A percentile compares a stretch with the other conserved stretches of the same genome.
Evolutionary conservation across 345 rosid species (phyloP).

Genomic region (Combretum micranthum): DNA sequence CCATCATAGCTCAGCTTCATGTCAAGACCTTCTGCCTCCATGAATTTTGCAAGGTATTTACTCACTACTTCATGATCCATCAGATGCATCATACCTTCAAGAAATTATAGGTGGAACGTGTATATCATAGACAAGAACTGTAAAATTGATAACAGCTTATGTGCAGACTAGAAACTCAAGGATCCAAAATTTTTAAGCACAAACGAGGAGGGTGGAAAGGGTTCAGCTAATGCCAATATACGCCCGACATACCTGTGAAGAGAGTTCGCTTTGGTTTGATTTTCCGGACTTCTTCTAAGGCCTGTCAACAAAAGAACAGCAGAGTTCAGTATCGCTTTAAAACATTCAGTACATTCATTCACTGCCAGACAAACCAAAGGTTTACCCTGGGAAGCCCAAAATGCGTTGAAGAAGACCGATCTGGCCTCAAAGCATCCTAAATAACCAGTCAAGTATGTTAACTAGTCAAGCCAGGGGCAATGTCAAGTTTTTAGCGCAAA

Average conservation of each 20-base stretch:
- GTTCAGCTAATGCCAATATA: not conserved
- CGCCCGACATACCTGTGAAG: constrained; percentile 52
- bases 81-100: constrained; percentile 87
- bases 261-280: constrained; percentile 81
- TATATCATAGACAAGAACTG: too few species aligned
- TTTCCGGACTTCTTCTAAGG: constrained; percentile 76
- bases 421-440: constrained; percentile 87
- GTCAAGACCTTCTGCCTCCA: constrained; percentile 65
- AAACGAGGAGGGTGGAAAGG: not conserved
- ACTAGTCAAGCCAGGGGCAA: too few species aligned
- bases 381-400: constrained; percentile 90
- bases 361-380: not conserved
- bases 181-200: too few species aligned
- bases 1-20: constrained; percentile 83
- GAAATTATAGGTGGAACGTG: not conserved
- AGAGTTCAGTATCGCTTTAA: not conserved
- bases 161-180: too few species aligned
- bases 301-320: constrained; percentile 27
- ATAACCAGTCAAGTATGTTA: constrained; percentile 7
- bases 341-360: not conserved
- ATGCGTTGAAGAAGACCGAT: constrained; percentile 82
- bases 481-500: too few species aligned
- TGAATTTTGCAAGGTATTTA: constrained; percentile 43
- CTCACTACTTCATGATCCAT: constrained; percentile 85
- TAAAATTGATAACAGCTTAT: too few species aligned